Conservation (phyloP, 768 basidiomycete species). For the Clavaria fumosa region DNA sequence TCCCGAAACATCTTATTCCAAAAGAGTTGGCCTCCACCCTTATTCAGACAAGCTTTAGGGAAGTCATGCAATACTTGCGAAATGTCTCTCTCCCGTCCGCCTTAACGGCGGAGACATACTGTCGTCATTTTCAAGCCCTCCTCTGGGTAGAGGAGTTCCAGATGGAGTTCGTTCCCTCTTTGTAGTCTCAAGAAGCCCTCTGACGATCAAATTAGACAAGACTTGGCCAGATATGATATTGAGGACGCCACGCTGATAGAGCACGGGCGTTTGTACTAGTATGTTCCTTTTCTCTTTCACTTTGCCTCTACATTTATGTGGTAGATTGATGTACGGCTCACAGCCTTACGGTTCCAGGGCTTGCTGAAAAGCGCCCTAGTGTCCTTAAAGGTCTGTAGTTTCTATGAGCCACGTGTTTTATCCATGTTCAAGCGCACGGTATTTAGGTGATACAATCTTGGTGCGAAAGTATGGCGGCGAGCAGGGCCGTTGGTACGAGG, state of each 20-base stretch:
- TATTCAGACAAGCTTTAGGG: constrained; percentile 15
- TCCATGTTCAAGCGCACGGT: neutral
- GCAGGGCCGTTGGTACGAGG: constrained; percentile 38
- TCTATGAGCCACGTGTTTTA: neutral
- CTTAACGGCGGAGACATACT: constrained; percentile 26
- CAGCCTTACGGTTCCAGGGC: constrained; percentile 31
- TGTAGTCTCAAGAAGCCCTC: constrained; percentile 1
- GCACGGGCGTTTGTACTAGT: constrained; percentile 24
- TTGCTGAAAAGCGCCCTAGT: constrained; percentile 43
- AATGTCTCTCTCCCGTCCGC: constrained; percentile 25
- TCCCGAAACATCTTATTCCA: constrained; percentile 29
- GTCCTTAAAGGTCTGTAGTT: constrained; percentile 38
- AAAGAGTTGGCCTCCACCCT: constrained; percentile 17
- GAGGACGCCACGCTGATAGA: constrained; percentile 18
- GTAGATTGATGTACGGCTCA: neutral
- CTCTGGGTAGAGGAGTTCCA: constrained; percentile 41
- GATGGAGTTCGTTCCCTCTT: constrained; percentile 22
- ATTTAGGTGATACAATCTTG: constrained; percentile 36
- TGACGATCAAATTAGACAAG: constrained; percentile 18
- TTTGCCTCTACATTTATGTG: neutral
- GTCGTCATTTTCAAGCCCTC: constrained; percentile 31
- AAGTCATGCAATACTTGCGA: constrained; percentile 19
- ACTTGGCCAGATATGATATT: constrained; percentile 27
- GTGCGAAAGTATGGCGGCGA: constrained; percentile 27
- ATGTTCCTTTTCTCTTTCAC: constrained; percentile 9